These are phyloP conservation scores for Syncephalastrum racemosum DNA, from an alignment of 371 early-diverging fungal species.

Conservation along the genomic window DNA sequence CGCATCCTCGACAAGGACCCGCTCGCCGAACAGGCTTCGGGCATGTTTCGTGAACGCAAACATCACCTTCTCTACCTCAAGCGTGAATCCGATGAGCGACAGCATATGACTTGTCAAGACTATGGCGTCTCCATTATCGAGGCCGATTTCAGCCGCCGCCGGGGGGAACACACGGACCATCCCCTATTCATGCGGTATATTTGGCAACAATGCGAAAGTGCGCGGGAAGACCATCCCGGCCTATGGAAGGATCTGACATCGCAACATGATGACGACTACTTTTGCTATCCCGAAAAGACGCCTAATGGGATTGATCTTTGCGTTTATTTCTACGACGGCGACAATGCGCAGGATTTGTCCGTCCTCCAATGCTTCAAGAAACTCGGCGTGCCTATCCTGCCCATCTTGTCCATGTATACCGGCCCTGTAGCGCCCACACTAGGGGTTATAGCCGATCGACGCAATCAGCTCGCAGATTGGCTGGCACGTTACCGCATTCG, in stretches of 20 bases:
- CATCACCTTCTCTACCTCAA: constrained; percentile 30
- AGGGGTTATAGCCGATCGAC: constrained; percentile 9
- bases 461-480: constrained; percentile 13
- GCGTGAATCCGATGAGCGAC: constrained; percentile 10
- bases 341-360: constrained; percentile 22
- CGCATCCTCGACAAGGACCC: constrained; percentile 5
- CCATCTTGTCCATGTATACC: constrained; percentile 13
- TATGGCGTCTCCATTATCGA: constrained; percentile 47
- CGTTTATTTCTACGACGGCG: constrained; percentile 42
- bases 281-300: constrained; percentile 38
- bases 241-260: not conserved
- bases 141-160: constrained; percentile 36
- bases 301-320: constrained; percentile 48
- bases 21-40: too few relatives aligned
- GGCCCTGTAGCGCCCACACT: not conserved
- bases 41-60: constrained; percentile 33
- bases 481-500: constrained; percentile 17
- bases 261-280: constrained; percentile 6
- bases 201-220: constrained; percentile 27
- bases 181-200: constrained; percentile 26
- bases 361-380: constrained; percentile 28
- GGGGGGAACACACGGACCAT: constrained; percentile 13
- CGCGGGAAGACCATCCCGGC: constrained; percentile 12
- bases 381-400: constrained; percentile 35
- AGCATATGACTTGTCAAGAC: constrained; percentile 38